Evolutionary conservation across 768 basidiomycete genomes (phyloP).

Genomic region (Crassisporium funariophilum): DNA sequence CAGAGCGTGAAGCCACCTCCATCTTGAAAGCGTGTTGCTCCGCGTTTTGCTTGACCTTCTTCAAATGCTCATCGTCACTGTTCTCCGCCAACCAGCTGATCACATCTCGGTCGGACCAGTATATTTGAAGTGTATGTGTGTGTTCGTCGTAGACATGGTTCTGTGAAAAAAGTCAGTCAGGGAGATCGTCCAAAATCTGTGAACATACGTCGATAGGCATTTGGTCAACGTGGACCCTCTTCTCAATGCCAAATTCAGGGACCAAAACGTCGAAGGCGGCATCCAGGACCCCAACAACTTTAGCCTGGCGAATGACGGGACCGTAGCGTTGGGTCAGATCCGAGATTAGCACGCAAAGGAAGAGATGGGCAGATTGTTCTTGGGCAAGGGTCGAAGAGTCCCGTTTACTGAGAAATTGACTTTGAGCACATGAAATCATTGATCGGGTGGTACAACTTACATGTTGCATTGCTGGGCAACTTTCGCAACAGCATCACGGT

Average conservation of each 20-base stretch:
- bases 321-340: conserved; percentile 95
- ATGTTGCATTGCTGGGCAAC: conserved; percentile 98
- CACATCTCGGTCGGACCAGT: conserved; percentile 95
- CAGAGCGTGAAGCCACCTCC: conserved; percentile 84
- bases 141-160: conserved; percentile 98
- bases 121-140: conserved; percentile 87
- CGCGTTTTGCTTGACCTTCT: conserved; percentile 91
- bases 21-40: conserved; percentile 91
- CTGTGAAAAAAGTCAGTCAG: conserved; percentile 42
- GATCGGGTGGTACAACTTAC: conserved; percentile 44
- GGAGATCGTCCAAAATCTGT: background rate
- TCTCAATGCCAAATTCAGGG: conserved; percentile 98
- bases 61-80: conserved; percentile 93
- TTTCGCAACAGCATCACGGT: conserved; percentile 96
- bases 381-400: conserved; percentile 92
- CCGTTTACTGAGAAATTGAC: conserved; percentile 65
- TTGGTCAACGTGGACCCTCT: conserved; percentile 97
- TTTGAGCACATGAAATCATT: background rate
- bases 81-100: conserved; percentile 94
- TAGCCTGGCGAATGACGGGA: conserved; percentile 93
- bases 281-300: conserved; percentile 94
- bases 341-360: conserved; percentile 91
- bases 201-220: conserved; percentile 92
- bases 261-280: conserved; percentile 96
- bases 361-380: conserved; percentile 95